phyloP scores from a whole-genome alignment of 306 rosid species.

The Acacia melanoxylon region DNA sequence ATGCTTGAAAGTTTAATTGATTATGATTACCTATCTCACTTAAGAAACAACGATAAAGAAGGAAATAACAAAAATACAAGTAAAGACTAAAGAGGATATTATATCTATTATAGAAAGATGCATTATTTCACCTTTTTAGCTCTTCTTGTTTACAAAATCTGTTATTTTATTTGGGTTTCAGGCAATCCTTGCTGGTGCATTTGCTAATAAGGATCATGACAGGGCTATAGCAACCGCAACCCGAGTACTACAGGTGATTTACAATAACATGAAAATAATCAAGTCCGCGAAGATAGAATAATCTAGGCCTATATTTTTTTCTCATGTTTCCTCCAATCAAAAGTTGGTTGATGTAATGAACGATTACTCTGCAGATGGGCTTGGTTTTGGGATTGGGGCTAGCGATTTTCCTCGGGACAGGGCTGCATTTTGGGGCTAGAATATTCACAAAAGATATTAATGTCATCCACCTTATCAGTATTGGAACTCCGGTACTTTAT shows the following conservation, averaged over 20 bases:
- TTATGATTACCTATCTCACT: not conserved
- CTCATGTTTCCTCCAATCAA: not conserved
- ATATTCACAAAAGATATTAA: conserved; percentile 67
- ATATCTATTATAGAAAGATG: not conserved
- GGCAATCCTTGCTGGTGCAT: conserved; percentile 94
- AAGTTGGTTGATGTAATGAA: conserved; percentile 15
- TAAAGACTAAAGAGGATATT: not conserved
- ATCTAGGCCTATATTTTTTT: not conserved
- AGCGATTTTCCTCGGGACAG: conserved; percentile 71
- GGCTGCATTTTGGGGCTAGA: conserved; percentile 74
- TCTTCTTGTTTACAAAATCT: conserved; percentile 13
- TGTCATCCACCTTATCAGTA: conserved; percentile 67
- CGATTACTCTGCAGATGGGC: conserved; percentile 66
- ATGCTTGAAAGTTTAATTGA: not conserved
- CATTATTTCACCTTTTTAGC: not conserved
- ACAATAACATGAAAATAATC: not conserved
- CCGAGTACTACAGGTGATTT: conserved; percentile 78
- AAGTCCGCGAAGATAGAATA: not conserved
- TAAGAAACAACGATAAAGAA: not conserved
- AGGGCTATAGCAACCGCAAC: conserved; percentile 75
- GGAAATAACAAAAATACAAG: not conserved
- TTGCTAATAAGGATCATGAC: conserved; percentile 77
- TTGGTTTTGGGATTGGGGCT: conserved; percentile 73
- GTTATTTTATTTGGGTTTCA: conserved; percentile 34
- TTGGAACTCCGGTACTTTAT: conserved; percentile 79